Evolutionary conservation across 2,329 filamentous ascomycete species (phyloP).

Genomic region (Didymosphaeria variabile): DNA sequence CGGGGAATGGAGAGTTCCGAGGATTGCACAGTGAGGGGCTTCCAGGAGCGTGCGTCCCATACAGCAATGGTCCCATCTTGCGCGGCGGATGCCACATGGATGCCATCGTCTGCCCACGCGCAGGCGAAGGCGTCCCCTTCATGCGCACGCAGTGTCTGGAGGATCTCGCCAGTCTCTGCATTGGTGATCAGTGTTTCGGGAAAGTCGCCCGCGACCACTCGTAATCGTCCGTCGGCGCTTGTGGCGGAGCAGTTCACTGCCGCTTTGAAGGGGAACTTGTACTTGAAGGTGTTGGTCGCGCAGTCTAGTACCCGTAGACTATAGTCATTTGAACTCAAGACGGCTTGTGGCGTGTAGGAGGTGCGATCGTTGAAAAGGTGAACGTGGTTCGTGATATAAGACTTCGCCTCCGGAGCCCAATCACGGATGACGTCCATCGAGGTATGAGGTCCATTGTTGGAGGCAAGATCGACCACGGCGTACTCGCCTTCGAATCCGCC

Average conservation of each 20-base stretch:
- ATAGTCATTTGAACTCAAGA: constrained; percentile 67
- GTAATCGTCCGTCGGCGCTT: constrained; percentile 75
- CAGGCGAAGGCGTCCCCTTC: constrained; percentile 78
- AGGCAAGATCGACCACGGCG: constrained; percentile 56
- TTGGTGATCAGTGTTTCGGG: constrained; percentile 72
- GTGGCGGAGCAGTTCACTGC: constrained; percentile 78
- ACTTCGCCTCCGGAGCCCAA: constrained; percentile 57
- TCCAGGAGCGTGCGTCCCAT: constrained; percentile 79
- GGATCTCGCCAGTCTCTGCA: constrained; percentile 69
- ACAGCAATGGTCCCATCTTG: constrained; percentile 78
- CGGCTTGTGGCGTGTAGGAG: constrained; percentile 59
- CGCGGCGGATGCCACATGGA: constrained; percentile 78
- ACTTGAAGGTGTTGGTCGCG: constrained; percentile 66
- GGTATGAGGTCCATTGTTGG: constrained; percentile 43
- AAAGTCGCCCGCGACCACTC: constrained; percentile 76
- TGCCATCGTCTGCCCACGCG: constrained; percentile 81
- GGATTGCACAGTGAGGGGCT: constrained; percentile 63
- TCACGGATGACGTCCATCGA: constrained; percentile 60
- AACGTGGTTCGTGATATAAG: constrained; percentile 67
- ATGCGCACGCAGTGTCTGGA: constrained; percentile 69
- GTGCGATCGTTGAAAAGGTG: constrained; percentile 61
- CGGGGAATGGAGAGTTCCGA: constrained; percentile 75
- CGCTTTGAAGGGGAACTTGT: constrained; percentile 64
- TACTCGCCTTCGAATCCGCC: constrained; percentile 68
- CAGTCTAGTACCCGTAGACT: constrained; percentile 64